These are phyloP conservation scores for Filobasidium wieringae DNA, from an alignment of 768 basidiomycete genomes.

Conservation along the genomic window DNA sequence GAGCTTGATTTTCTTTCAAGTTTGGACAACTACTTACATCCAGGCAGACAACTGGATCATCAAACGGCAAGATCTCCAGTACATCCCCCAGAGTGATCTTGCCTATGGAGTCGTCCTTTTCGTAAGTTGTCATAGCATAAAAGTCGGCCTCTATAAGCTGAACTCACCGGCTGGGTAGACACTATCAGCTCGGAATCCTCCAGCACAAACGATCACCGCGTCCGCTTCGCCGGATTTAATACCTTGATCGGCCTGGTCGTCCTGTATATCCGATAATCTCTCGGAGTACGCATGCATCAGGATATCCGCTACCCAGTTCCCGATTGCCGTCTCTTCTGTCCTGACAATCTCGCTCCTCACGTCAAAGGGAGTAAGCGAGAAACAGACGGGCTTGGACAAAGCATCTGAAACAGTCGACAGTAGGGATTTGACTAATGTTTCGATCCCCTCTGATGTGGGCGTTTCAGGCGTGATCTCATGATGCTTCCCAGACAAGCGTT, in stretches of 20 bases:
- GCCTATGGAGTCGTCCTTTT: constrained; percentile 41
- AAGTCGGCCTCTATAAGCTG: background rate
- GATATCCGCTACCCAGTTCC: constrained; percentile 74
- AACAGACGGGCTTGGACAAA: constrained; percentile 65
- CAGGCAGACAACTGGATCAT: constrained; percentile 69
- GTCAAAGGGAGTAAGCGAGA: constrained; percentile 55
- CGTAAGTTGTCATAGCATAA: background rate
- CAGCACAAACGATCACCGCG: constrained; percentile 68
- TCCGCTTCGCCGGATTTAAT: constrained; percentile 49
- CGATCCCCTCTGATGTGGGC: constrained; percentile 49
- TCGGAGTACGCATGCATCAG: constrained; percentile 56
- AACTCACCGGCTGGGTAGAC: constrained; percentile 63
- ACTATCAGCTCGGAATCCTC: constrained; percentile 75
- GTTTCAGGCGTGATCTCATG: constrained; percentile 53
- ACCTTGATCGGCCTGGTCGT: constrained; percentile 35
- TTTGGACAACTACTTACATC: constrained; percentile 51
- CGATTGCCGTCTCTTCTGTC: constrained; percentile 51
- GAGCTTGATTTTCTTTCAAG: no score
- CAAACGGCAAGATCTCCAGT: constrained; percentile 76
- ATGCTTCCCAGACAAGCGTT: constrained; percentile 53
- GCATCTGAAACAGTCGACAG: constrained; percentile 59
- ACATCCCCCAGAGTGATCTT: constrained; percentile 72
- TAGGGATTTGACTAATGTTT: constrained; percentile 51
- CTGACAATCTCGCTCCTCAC: constrained; percentile 64
- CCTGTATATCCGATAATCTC: constrained; percentile 28